Conservation (phyloP, 352 stramenopile species). For the Globisporangium polare region DNA sequence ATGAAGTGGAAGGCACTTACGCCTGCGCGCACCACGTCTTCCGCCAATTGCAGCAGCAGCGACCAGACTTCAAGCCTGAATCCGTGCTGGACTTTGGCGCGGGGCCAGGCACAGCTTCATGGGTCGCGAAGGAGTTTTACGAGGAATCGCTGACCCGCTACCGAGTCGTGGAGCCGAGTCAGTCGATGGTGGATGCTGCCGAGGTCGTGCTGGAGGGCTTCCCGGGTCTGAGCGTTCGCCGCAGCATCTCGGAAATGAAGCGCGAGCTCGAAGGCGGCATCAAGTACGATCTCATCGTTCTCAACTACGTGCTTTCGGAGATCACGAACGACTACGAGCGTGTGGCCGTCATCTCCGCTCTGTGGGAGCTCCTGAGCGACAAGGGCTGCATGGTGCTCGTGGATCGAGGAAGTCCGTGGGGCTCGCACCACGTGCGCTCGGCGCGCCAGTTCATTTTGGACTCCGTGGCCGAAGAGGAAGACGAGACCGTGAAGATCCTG, state of each 20-base stretch:
- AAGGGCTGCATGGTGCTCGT: slow-evolving; percentile 70
- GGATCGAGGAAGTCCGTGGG: slow-evolving; percentile 78
- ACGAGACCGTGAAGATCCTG: slow-evolving; percentile 41
- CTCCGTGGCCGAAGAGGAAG: slow-evolving; percentile 39
- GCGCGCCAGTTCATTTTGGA: slow-evolving; percentile 85
- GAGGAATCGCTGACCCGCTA: slow-evolving; percentile 56
- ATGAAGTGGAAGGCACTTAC: slow-evolving; percentile 71
- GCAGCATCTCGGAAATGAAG: slow-evolving; percentile 68
- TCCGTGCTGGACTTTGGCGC: slow-evolving; percentile 79
- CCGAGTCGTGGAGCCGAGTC: slow-evolving; percentile 76
- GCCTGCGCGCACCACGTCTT: slow-evolving; percentile 69
- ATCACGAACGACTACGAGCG: slow-evolving; percentile 84
- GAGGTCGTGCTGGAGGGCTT: slow-evolving; percentile 73
- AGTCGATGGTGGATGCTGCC: slow-evolving; percentile 83
- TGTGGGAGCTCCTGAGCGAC: slow-evolving; percentile 81
- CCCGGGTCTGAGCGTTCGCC: slow-evolving; percentile 65
- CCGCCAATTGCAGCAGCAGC: slow-evolving; percentile 48
- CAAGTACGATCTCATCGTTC: slow-evolving; percentile 75
- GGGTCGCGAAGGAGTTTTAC: slow-evolving; percentile 73
- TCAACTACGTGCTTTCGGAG: slow-evolving; percentile 76
- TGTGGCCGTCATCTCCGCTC: slow-evolving; percentile 63
- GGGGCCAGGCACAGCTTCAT: slow-evolving; percentile 68
- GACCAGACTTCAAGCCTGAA: slow-evolving; percentile 51
- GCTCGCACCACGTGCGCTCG: slow-evolving; percentile 78
- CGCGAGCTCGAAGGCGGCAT: slow-evolving; percentile 63